Evolutionary conservation across 2,329 filamentous ascomycete genomes (phyloP), one percentile per base, ranked within the genome.

Genomic region (Talaromyces albobiverticillius): DNA sequence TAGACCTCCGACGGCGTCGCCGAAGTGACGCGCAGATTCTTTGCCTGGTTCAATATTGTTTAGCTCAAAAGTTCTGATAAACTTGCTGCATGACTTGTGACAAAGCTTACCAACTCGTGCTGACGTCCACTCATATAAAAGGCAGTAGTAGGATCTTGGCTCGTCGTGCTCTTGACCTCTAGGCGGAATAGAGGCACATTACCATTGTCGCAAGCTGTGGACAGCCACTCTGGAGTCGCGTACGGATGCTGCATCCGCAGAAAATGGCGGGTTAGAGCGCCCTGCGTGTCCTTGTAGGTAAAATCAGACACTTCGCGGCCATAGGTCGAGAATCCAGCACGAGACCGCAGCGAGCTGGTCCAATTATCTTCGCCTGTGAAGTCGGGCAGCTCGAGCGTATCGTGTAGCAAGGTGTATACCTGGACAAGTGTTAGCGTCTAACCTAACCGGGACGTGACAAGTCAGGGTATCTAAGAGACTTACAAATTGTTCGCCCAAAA

Each of bases 221-320:
- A 50, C 32, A 50, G 36, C 46, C 46, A 50, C 32, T 50, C 46
- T 29, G 46, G 46, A 6, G 34, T 50, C 32, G 46, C 13, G 36
- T 50, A 50, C 14, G 34, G 34, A 23, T 50, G 46, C 36, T 41
- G 20, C 46, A 41, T 50, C 36, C n/a, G 46, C 23, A 50, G 36
- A 41, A 50, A 50, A n/a, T 50, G 32, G 36, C 46, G 32, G 34
- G 46, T 50, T 31, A 50, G 22, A 23, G 23, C 22, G 23, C 46
- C 46, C 20, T 26, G 22, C 23, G 46, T 50, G 32, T 50, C 46
- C 64, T 47, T 22, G 23, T 47, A 51, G 48, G 50, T 52, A 52
- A 52, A 52, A 46, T 52, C 50, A 14, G 50, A 52, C 41, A 40
- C 50, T 52, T 40, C 50, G 31, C 29, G 13, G 50, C 41, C 25